These are phyloP conservation scores for Populus tremula DNA, from an alignment of 345 rosid species.

Conservation along the genomic window DNA sequence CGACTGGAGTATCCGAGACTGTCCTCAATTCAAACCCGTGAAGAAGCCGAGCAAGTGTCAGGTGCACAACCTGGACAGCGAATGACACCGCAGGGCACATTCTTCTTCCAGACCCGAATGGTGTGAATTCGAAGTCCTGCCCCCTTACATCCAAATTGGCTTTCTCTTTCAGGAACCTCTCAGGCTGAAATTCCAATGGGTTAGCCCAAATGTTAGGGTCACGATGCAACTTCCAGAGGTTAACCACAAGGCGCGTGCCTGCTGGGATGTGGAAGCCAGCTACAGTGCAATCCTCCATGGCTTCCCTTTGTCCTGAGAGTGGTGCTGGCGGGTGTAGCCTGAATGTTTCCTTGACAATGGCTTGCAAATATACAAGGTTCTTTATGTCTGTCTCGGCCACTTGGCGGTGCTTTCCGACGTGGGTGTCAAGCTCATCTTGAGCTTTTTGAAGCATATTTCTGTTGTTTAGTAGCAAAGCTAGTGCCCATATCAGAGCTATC, in stretches of 20 bases:
- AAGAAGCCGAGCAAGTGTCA: background rate
- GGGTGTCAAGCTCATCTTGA: conserved; percentile 11
- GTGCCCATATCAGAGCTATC: conserved; percentile 6
- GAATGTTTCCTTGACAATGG: conserved; percentile 23
- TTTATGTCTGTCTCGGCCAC: conserved; percentile 6
- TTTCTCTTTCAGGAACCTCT: background rate
- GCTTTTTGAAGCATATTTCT: background rate
- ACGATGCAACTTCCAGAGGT: conserved; percentile 14
- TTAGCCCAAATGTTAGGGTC: background rate
- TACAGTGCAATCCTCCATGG: conserved; percentile 15
- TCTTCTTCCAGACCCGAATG: conserved; percentile 14
- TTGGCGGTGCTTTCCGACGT: conserved; percentile 9
- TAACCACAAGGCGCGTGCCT: conserved; percentile 14
- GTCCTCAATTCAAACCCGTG: background rate
- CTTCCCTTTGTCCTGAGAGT: conserved; percentile 9
- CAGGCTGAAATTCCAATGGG: background rate
- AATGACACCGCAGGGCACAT: conserved; percentile 11
- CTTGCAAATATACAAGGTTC: conserved; percentile 20
- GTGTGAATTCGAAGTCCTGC: background rate
- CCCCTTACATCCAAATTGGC: background rate
- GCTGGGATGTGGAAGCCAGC: conserved; percentile 12
- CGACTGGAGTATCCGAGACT: background rate
- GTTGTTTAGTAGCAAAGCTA: conserved; percentile 12
- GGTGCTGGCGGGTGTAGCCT: conserved; percentile 11
- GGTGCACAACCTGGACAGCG: conserved; percentile 5